Base-by-base conservation (phyloP, 2,329 filamentous ascomycete species). In the Trichoderma endophyticum region DNA sequence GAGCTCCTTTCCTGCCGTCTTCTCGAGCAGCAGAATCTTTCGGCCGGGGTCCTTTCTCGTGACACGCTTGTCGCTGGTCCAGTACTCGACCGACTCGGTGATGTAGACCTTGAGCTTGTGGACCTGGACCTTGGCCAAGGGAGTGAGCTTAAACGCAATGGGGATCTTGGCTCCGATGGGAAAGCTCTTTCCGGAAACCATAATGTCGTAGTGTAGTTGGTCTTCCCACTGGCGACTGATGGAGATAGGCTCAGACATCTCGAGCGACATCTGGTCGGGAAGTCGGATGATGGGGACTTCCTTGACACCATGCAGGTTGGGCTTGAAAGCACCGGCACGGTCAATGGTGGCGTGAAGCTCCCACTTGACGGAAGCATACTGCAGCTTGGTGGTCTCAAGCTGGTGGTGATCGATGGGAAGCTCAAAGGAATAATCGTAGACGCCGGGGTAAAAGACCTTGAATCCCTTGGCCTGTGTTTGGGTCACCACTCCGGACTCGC, bases 151-250 rank as follows among this genome's bases (percentile, higher is more conserved):
- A 85, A 98, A 97, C 1, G 94, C 94, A 72, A 98, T 96, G 1
- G 95, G 95, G 18, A 98, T 93, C 77, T 93, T 93, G 51, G 92
- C 89, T 18, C 95, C 95, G 24, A 98, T 88, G 0, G 95, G 93
- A 73, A 98, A 98, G 0, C 94, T 97, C 85, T 97, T 97, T 70
- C 95, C 95, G 1, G 94, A 97, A 70, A 98, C 97, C 79, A 97
- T 91, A 76, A 98, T 97, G 77, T 98, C 95, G 82, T 98, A 98
- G 78, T 97, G 94, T 36, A 98, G 85, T 78, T 97, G 95, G 76
- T 98, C 94, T 79, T 98, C 95, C 95, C 95, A 98, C 74, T 93
- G 94, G 24, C 95, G 87, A 75, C 93, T 95, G 78, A 98, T 97
- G 12, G 94, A 95, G 77, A 98, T 97, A 3, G 95, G 95, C 79